phyloP scores from a whole-genome alignment of 495 filamentous ascomycete species.

The Bacidia gigantensis region DNA sequence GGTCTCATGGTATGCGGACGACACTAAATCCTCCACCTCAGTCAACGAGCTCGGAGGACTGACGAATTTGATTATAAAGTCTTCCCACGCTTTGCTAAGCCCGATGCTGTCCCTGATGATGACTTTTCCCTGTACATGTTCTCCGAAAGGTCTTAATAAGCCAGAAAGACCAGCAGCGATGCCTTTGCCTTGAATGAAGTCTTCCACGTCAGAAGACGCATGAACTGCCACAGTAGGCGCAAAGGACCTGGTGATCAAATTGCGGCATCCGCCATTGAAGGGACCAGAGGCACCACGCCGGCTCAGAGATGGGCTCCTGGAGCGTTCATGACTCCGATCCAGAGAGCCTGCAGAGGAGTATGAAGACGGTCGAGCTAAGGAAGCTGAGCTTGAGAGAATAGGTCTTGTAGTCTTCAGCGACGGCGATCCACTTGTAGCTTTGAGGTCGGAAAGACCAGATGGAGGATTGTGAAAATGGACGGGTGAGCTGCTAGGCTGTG shows the following conservation, averaged over 20 bases:
- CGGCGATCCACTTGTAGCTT: background rate
- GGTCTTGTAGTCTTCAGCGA: background rate
- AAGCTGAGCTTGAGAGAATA: slow-evolving; percentile 4
- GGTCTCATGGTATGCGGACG: background rate
- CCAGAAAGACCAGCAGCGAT: slow-evolving; percentile 70
- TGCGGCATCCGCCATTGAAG: slow-evolving; percentile 39
- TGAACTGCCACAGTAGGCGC: slow-evolving; percentile 77
- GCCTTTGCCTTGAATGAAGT: slow-evolving; percentile 70
- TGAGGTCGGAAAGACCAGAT: background rate
- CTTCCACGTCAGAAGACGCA: slow-evolving; percentile 69
- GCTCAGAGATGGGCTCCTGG: slow-evolving; percentile 28
- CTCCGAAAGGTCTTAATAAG: slow-evolving; percentile 82
- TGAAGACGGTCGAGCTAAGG: background rate
- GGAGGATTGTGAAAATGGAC: background rate
- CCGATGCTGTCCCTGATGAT: slow-evolving; percentile 82
- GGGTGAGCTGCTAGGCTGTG: background rate
- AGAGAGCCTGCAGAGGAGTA: background rate
- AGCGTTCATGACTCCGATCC: slow-evolving; percentile 21
- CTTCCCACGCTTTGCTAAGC: slow-evolving; percentile 66
- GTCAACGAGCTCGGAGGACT: background rate
- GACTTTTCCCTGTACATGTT: slow-evolving; percentile 73
- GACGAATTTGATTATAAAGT: slow-evolving; percentile 72
- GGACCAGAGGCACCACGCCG: slow-evolving; percentile 36
- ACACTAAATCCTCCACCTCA: background rate
- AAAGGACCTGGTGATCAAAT: slow-evolving; percentile 68